Conservation (phyloP, 345 rosid genomes). For the Hibiscus mutabilis region DNA sequence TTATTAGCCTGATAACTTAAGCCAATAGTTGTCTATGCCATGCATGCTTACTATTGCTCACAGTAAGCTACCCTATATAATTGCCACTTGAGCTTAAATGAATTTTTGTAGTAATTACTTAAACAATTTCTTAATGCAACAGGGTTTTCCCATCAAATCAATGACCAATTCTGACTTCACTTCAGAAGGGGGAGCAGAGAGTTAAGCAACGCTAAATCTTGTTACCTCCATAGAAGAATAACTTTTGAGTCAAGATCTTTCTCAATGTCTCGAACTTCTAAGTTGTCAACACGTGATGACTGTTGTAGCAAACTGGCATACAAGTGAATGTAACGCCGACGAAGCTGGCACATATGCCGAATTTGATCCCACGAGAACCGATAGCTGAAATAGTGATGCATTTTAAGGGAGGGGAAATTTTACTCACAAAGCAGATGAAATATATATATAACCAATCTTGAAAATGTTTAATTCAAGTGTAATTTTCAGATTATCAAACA, state of each 20-base stretch:
- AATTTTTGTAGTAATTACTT: not conserved
- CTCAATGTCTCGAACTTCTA: conserved; percentile 70
- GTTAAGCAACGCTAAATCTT: not conserved
- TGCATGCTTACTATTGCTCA: not conserved
- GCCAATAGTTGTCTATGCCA: not conserved
- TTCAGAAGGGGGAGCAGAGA: not conserved
- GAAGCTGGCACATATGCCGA: conserved; percentile 21
- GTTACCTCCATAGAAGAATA: conserved; percentile 3
- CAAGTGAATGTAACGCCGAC: conserved; percentile 66
- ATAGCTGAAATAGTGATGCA: conserved; percentile 43
- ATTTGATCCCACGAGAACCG: conserved; percentile 88
- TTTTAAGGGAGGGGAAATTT: not conserved
- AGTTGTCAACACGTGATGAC: conserved; percentile 33
- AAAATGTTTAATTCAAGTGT: not conserved
- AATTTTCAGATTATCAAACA: not conserved
- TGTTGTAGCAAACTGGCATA: conserved; percentile 76
- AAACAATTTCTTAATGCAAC: not conserved
- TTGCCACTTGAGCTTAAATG: not conserved
- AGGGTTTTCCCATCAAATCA: not conserved
- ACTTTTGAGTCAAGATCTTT: not conserved
- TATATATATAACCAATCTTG: not conserved
- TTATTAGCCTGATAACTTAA: not conserved
- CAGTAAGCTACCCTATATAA: not conserved
- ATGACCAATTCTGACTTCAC: not conserved
- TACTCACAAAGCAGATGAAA: not conserved